Evolutionary conservation across 139 green algal genomes (phyloP).

Genomic region (Chlorella sp.): DNA sequence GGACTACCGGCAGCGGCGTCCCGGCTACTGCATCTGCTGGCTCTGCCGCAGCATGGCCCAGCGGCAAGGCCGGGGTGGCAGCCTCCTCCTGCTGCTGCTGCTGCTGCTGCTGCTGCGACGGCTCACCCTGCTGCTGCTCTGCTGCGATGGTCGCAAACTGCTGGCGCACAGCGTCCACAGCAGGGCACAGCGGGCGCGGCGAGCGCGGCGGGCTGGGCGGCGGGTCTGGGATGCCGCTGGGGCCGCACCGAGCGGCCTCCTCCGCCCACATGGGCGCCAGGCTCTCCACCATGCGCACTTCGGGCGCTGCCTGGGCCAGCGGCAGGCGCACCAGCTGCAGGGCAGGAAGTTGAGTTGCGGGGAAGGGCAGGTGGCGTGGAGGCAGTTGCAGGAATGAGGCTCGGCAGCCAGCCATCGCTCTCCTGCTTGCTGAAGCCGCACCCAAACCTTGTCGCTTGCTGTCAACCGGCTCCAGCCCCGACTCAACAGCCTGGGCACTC

Average conservation of each 20-base stretch:
- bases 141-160: slow-evolving; percentile 16
- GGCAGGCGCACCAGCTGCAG: slow-evolving; percentile 61
- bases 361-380: no score
- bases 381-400: no score
- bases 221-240: slow-evolving; percentile 46
- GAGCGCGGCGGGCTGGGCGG: slow-evolving; percentile 65
- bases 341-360: no score
- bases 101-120: not conserved
- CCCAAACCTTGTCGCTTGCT: no score
- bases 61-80: not conserved
- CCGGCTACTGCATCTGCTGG: not conserved
- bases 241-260: slow-evolving; percentile 63
- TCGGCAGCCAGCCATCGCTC: no score
- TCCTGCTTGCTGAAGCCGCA: no score
- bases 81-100: not conserved
- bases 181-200: slow-evolving; percentile 26
- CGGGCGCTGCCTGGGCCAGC: slow-evolving; percentile 61
- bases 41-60: not conserved
- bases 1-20: not conserved
- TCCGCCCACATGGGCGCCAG: slow-evolving; percentile 93
- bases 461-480: no score
- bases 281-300: slow-evolving; percentile 77
- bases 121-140: not conserved
- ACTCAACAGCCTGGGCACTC: no score
- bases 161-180: slow-evolving; percentile 17